Evolutionary conservation across 345 rosid species (phyloP), one percentile per base, ranked within the genome.

Genomic region (Lenwebbia sp.): DNA sequence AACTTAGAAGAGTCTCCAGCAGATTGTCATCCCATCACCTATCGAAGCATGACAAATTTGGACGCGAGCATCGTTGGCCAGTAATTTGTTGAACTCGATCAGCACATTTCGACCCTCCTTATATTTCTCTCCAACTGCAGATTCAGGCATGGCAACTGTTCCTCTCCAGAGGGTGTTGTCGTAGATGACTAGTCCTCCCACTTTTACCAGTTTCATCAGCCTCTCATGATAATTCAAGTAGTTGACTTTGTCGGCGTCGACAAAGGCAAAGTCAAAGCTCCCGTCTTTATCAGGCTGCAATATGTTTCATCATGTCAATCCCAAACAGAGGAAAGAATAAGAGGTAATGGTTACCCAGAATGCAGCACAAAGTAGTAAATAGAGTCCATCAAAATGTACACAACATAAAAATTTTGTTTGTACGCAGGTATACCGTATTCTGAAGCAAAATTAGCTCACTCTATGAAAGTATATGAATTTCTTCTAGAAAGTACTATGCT

Each of bases 1-100:
- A 65, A 2, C 75, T 30, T 30, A 65, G 41, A 5, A n/a, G 53
- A 85, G 54, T 30, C 90, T 87, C 89, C 88, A 82, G 89, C 92
- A 90, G 55, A 96, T 92, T 13, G 95, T 93, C 83, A 93, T 90
- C 83, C 97, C 98, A 89, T 94, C 98, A 13, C 96, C 96, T 7
- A 92, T 82, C 7, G 96, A 91, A 74, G 91, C 92, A 57, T 88
- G 93, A 41, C 93, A 95, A 7, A 93, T 47, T 54, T 94, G 92
- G 74, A 95, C 83, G 17, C 94, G 94, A 78, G 89, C 81, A 89
- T 96, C 99, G 3, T 90, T 87, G 6, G 95, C 93, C 2, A 96
- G 85, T n/a, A 11, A 49, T 85, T 88, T 90, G 88, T 95, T 93
- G 44, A 95, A 84, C 5, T 90, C 93, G 9, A 92, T 17, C 47